Evolutionary conservation across 805 yeast genomes (phyloP).

Genomic region (Wickerhamomyces pijperi): DNA sequence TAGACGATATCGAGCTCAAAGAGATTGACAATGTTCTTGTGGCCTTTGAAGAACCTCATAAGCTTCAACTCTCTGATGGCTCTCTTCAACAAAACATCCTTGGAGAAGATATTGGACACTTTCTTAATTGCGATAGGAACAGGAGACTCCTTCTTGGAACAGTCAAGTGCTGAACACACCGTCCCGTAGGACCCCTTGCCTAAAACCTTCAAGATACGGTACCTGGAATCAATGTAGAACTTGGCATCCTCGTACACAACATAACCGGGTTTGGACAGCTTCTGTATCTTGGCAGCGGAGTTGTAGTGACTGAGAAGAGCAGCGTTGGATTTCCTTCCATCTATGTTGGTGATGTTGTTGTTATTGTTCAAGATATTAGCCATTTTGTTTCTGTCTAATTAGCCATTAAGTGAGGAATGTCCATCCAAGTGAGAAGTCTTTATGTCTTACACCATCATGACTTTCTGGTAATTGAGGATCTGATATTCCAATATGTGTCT

Average conservation of each 20-base stretch:
- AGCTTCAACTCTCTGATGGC: slow-evolving; percentile 78
- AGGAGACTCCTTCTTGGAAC: slow-evolving; percentile 20
- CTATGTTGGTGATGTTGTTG: slow-evolving; percentile 4
- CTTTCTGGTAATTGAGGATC: no score
- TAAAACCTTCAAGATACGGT: slow-evolving; percentile 43
- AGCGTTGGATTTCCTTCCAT: slow-evolving; percentile 1
- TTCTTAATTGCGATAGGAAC: slow-evolving; percentile 66
- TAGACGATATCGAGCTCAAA: slow-evolving; percentile 65
- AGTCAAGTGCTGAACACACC: slow-evolving; percentile 65
- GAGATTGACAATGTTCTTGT: slow-evolving; percentile 65
- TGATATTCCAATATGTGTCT: no score
- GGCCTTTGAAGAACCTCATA: slow-evolving; percentile 78
- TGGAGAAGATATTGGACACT: slow-evolving; percentile 57
- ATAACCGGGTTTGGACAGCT: slow-evolving; percentile 12
- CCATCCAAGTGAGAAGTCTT: no score
- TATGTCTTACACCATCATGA: no score
- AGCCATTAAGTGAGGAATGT: not conserved
- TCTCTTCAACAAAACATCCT: slow-evolving; percentile 58
- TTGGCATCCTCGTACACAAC: slow-evolving; percentile 39
- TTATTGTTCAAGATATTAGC: slow-evolving; percentile 5
- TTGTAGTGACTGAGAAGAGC: not conserved
- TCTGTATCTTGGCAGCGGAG: not conserved
- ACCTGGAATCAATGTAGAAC: slow-evolving; percentile 53
- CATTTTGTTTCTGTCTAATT: slow-evolving; percentile 1
- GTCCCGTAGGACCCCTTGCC: slow-evolving; percentile 86